Percentiles rank a stretch among this genome's conserved stretches.
These are phyloP conservation scores for Paraphoma chrysanthemicola DNA, from an alignment of 2,329 filamentous ascomycete species.

Conservation along the genomic window DNA sequence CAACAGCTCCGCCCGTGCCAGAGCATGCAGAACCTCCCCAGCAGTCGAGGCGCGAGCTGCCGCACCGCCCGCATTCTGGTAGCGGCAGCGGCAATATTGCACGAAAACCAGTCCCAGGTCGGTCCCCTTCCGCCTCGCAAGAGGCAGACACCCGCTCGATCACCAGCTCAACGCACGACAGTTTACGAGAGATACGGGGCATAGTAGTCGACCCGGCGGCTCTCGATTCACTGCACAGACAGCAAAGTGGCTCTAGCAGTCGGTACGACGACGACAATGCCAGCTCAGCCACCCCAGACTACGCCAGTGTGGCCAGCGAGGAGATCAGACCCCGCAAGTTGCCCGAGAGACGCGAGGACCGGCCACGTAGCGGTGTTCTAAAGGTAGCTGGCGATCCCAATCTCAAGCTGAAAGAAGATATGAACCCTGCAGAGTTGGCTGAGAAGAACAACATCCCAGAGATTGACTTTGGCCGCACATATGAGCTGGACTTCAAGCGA, in stretches of 20 bases:
- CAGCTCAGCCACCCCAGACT: constrained; percentile 75
- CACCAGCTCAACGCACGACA: constrained; percentile 52
- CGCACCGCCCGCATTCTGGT: constrained; percentile 33
- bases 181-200: constrained; percentile 53
- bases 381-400: constrained; percentile 73
- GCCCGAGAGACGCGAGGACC: constrained; percentile 64
- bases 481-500: constrained; percentile 69
- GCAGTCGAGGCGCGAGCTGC: constrained; percentile 29
- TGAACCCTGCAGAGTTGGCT: constrained; percentile 12
- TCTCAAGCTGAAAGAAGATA: constrained; percentile 49
- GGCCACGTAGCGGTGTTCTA: constrained; percentile 78
- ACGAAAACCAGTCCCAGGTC: constrained; percentile 53
- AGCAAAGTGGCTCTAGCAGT: constrained; percentile 53
- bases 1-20: constrained; percentile 43
- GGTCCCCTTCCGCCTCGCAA: constrained; percentile 47
- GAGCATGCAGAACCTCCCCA: constrained; percentile 42
- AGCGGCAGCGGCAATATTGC: constrained; percentile 33
- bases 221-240: constrained; percentile 46
- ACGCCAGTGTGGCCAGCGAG: constrained; percentile 69
- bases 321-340: constrained; percentile 47
- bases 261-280: constrained; percentile 70
- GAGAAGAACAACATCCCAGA: constrained; percentile 66
- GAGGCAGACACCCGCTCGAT: constrained; percentile 44
- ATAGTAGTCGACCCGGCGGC: constrained; percentile 54
- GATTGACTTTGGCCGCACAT: constrained; percentile 86